Evolutionary conservation across 2,329 filamentous ascomycete genomes (phyloP), one percentile per base, ranked within the genome.

Genomic region (Pseudogymnoascus sp.): DNA sequence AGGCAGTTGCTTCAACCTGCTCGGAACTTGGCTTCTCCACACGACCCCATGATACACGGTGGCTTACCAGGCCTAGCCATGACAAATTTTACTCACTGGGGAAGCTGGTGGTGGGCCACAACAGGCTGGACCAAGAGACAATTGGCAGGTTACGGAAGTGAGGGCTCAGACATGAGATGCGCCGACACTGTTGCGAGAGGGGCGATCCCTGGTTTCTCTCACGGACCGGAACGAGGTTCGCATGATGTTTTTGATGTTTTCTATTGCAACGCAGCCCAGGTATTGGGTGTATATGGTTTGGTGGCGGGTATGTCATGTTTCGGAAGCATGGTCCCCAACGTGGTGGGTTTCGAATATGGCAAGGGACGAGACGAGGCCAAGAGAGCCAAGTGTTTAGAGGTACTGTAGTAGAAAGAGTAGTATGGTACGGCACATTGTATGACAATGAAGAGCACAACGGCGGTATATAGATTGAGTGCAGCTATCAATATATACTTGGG

Each of bases 281-380:
- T 53, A 53, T 53, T 53, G 47, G 47, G 28, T 18, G 47, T 53
- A 53, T 53, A 6, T 18, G 8, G 47, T 28, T 53, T 53, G 47
- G 47, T 53, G 47, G 47, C 47, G 47, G 47, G n/a, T 33, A 33
- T 33, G 47, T 53, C 47, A 53, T 53, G 47, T 53, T 53, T 53
- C 47, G 47, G 28, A 53, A 33, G 25, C 47, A 53, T 53, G n/a
- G n/a, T 53, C 28, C 47, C 11, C 47, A 53, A 53, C 47, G 47
- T 33, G 20, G 47, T 53, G 47, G 15, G 47, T 53, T 53, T 53
- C 47, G 28, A 39, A 39, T 39, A 39, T 33, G 30, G 14, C 43
- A 30, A 53, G 43, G 43, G 25, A 53, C 25, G 25, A 53, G 43
- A 53, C 43, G 8, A 33, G 7, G 43, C 43, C 43, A 53, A 53